Conservation (phyloP, 2,329 filamentous ascomycete genomes). For the Neoascochyta sp. region DNA sequence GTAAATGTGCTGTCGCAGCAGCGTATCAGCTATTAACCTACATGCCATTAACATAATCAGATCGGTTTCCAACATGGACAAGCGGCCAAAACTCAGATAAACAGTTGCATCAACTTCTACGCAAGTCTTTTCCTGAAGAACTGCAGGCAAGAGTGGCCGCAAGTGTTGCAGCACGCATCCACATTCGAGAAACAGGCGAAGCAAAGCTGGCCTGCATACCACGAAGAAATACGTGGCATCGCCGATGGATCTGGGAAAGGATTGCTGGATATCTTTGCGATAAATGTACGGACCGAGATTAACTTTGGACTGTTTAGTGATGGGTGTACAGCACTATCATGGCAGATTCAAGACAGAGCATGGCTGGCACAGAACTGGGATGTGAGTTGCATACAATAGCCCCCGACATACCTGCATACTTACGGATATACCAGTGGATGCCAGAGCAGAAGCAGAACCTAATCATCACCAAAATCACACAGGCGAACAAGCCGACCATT, state of each 20-base stretch:
- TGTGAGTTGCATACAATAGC: too few species aligned
- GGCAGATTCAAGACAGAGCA: conserved; percentile 37
- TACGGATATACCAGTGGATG: conserved; percentile 47
- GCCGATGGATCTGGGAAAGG: conserved; percentile 48
- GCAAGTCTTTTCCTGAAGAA: conserved; percentile 46
- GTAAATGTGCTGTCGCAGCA: too few species aligned
- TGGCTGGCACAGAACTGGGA: conserved; percentile 60
- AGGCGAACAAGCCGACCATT: conserved; percentile 46
- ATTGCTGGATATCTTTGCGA: conserved; percentile 53
- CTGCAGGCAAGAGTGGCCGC: conserved; percentile 46
- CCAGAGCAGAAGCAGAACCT: conserved; percentile 49
- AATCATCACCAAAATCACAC: conserved; percentile 47
- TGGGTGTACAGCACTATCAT: conserved; percentile 55
- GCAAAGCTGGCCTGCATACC: conserved; percentile 42
- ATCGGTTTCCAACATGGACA: conserved; percentile 50
- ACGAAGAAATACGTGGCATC: conserved; percentile 50
- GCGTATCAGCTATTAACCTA: too few species aligned
- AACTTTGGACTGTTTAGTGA: conserved; percentile 56
- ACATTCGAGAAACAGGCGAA: conserved; percentile 48
- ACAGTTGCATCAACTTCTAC: conserved; percentile 48
- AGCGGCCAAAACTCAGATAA: conserved; percentile 40
- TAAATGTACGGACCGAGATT: conserved; percentile 58
- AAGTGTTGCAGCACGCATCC: conserved; percentile 46
- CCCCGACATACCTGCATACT: too few species aligned
- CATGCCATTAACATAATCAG: too few species aligned